Evolutionary conservation across 2,329 filamentous ascomycete species (phyloP), one percentile per base, ranked within the genome.

Genomic region (Talaromyces sp.): DNA sequence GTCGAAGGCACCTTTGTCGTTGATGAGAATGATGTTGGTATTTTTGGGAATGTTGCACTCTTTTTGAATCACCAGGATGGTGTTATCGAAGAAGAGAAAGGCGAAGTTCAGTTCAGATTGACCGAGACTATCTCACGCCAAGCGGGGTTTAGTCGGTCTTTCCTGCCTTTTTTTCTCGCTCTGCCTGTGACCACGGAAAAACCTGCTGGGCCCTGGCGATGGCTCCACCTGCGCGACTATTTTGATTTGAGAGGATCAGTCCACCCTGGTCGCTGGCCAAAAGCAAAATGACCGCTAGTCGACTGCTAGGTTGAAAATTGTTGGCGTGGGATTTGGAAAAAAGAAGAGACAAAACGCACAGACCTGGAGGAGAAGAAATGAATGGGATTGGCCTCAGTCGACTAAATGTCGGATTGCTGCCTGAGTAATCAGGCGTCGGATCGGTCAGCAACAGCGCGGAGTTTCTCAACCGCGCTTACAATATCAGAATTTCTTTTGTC

Each of bases 121-220:
- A 31, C 25, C 33, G 45, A 33, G 45, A 48, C 45, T 48, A 48
- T 48, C 45, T n/a, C 48, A 52, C 48, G 39, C 48, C 48, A 52
- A 52, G 48, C 48, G 48, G 48, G 48, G 48, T 36, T 39, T 39
- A 52, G 48, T 36, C 48, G 19, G 2, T 52, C 33, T 28, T 35
- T 48, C 45, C 45, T 52, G 15, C 21, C 35, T 52, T 52, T 52
- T 52, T 52, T 52, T 52, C 39, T n/a, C n/a, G 4, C 11, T 33
- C 39, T 25, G n/a, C 21, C 48, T 48, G 45, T 25, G 28, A 48
- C 45, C 45, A 48, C 45, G 45, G 45, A 48, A 48, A n/a, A 48
- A 25, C 45, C 45, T 33, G 28, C 45, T 48, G 45, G 43, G 25
- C 25, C 25, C 25, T 28, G 45, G 25, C 28, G 15, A 9, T 11